A percentile compares a stretch with the other conserved stretches of the same genome.
phyloP scores from a whole-genome alignment of 257 asterid genomes.

The Cinchona pubescens region DNA sequence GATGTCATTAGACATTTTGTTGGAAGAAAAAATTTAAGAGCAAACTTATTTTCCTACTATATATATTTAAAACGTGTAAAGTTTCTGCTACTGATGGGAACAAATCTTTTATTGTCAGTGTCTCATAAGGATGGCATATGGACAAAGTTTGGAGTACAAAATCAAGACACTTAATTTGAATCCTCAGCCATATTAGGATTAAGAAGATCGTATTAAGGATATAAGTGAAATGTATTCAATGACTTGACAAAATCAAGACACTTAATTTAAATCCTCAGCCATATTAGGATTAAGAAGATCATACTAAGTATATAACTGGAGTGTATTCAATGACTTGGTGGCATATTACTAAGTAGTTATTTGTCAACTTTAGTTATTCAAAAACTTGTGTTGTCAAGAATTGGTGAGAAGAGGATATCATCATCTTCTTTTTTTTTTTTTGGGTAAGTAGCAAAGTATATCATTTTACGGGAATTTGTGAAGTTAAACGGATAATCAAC shows the following conservation, averaged over 20 bases:
- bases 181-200: neutral
- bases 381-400: neutral
- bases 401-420: neutral
- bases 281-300: neutral
- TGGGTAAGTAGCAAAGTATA: no score
- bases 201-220: neutral
- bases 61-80: neutral
- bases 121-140: neutral
- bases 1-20: neutral
- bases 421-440: no score
- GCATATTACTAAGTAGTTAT: neutral
- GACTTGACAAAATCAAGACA: neutral
- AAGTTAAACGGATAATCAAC: no score
- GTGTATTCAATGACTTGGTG: neutral
- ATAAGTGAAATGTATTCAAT: neutral
- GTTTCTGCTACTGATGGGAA: neutral
- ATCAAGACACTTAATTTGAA: neutral
- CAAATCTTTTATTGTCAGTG: neutral
- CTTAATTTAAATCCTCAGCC: neutral
- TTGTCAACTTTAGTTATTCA: neutral
- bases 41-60: neutral
- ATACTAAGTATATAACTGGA: neutral
- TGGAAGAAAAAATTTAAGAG: neutral
- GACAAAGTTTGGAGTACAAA: neutral
- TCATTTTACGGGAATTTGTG: neutral